Conservation (phyloP, 2,329 filamentous ascomycete species). For the Fusarium continuum region DNA sequence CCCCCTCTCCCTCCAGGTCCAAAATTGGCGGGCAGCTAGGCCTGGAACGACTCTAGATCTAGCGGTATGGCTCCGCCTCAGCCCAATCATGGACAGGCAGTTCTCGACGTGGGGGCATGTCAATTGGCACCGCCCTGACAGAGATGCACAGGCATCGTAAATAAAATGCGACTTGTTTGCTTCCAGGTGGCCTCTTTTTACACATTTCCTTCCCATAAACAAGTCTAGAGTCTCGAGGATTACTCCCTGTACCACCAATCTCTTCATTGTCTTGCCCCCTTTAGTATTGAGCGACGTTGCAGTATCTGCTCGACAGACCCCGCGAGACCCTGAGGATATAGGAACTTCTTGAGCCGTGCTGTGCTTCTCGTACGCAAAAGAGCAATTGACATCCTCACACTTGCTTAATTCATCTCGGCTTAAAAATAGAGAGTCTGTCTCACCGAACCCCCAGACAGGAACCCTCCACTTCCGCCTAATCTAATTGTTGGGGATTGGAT, state of each 20-base stretch:
- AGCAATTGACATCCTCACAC: neutral
- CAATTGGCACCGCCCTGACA: constrained; percentile 34
- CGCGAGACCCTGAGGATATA: constrained; percentile 20
- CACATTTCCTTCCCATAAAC: neutral
- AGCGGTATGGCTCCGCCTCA: constrained; percentile 30
- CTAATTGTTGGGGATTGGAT: constrained; percentile 31
- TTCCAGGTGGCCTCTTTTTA: constrained; percentile 2
- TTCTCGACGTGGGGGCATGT: constrained; percentile 35
- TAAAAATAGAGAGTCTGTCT: neutral
- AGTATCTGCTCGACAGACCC: constrained; percentile 1
- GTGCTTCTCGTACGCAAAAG: neutral
- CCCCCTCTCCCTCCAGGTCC: constrained; percentile 5
- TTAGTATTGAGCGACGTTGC: neutral
- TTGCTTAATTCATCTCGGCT: neutral
- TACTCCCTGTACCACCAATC: neutral
- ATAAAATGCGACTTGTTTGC: constrained; percentile 18
- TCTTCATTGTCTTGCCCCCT: neutral
- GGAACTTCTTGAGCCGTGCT: constrained; percentile 21
- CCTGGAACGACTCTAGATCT: constrained; percentile 30
- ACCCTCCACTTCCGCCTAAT: constrained; percentile 27
- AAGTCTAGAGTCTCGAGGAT: neutral
- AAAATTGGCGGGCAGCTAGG: constrained; percentile 29
- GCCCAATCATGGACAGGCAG: constrained; percentile 35
- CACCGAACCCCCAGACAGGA: constrained; percentile 9
- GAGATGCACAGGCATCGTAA: constrained; percentile 12